A percentile compares a stretch with the other conserved stretches of the same genome.
Conservation (phyloP, 805 yeast genomes). For the Maudiozyma saulgeensis region DNA sequence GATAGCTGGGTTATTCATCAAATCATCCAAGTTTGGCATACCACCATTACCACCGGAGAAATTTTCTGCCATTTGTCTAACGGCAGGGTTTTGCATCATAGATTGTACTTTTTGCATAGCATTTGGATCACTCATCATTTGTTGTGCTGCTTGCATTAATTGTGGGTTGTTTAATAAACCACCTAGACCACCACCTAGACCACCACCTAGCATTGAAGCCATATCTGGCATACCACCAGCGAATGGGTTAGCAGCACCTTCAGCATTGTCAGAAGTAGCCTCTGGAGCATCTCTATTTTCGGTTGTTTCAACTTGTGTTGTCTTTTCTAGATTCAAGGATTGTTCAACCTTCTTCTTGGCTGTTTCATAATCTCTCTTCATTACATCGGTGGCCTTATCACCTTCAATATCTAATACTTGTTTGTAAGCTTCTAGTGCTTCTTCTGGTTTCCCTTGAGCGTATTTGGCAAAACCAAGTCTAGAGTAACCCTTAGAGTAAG, state of each 20-base stretch:
- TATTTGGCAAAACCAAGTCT: constrained; percentile 89
- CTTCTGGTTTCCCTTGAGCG: constrained; percentile 89
- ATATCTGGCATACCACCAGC: constrained; percentile 5
- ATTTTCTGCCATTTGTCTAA: constrained; percentile 75
- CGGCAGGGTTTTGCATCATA: constrained; percentile 70
- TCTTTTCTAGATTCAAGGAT: constrained; percentile 40
- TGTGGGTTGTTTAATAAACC: constrained; percentile 79
- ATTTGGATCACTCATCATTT: constrained; percentile 76
- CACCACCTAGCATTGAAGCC: constrained; percentile 35
- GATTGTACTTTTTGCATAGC: constrained; percentile 59
- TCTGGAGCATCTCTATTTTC: not conserved
- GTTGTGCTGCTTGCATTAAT: constrained; percentile 79
- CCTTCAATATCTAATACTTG: constrained; percentile 85
- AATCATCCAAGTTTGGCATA: constrained; percentile 50
- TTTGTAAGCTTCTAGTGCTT: constrained; percentile 83
- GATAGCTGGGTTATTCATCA: constrained; percentile 76
- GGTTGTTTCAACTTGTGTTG: constrained; percentile 8
- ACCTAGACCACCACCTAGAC: constrained; percentile 46
- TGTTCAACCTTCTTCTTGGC: constrained; percentile 83
- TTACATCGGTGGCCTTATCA: constrained; percentile 70
- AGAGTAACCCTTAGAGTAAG: constrained; percentile 86
- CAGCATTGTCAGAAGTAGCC: constrained; percentile 16
- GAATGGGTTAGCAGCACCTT: constrained; percentile 12
- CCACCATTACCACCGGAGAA: constrained; percentile 56
- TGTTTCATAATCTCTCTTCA: constrained; percentile 88